A percentile compares a stretch with the other conserved stretches of the same genome.
These are phyloP conservation scores for Eucalyptus victrix DNA, from an alignment of 345 rosid species.

Conservation along the genomic window DNA sequence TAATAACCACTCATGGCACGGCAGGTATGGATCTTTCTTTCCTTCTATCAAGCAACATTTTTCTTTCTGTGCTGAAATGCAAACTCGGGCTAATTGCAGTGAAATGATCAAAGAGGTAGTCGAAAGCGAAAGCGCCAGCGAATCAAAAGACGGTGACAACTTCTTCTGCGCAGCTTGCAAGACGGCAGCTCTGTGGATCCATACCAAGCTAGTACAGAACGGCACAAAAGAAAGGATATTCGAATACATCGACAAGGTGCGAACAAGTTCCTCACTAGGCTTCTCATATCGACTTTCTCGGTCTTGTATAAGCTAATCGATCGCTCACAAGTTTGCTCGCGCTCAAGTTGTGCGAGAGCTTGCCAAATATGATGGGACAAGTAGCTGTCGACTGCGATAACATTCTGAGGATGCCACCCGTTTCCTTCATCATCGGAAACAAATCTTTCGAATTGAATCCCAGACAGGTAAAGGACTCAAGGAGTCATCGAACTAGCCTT, in stretches of 20 bases:
- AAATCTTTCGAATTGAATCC: constrained; percentile 33
- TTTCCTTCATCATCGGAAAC: constrained; percentile 38
- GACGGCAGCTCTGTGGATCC: constrained; percentile 41
- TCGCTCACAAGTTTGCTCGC: background rate
- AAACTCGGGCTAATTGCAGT: constrained; percentile 1
- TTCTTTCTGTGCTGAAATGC: background rate
- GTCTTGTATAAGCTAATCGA: background rate
- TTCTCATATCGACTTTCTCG: background rate
- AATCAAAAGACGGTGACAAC: background rate
- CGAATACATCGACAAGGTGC: constrained; percentile 29
- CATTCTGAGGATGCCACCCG: constrained; percentile 18
- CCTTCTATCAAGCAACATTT: background rate
- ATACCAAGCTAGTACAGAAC: constrained; percentile 34
- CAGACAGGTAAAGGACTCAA: constrained; percentile 16
- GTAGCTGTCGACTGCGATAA: constrained; percentile 29
- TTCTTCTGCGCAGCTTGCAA: constrained; percentile 32
- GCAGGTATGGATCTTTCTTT: background rate
- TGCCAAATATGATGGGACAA: constrained; percentile 35
- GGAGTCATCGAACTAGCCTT: background rate
- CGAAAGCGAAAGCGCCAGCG: background rate
- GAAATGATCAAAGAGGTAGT: constrained; percentile 6
- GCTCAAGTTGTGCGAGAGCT: constrained; percentile 30
- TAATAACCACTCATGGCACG: background rate
- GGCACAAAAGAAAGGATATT: constrained; percentile 26
- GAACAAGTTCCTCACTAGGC: background rate